phyloP scores from a whole-genome alignment of 148 eudicot genomes.

The Chenopodium suecicum region DNA sequence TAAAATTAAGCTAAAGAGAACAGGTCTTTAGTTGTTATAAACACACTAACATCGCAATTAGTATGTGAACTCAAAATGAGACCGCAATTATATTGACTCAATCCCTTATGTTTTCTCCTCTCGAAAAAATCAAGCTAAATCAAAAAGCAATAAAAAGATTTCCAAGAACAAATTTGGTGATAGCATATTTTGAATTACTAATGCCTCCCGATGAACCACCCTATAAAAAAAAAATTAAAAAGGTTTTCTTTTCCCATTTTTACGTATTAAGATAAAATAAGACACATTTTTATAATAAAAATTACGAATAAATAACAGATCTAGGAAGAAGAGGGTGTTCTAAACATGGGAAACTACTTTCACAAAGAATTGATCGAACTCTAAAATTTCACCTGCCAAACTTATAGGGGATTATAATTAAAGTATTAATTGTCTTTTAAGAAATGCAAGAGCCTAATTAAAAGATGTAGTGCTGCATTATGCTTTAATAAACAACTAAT shows the following conservation, averaged over 20 bases:
- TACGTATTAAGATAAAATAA: too few species aligned
- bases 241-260: too few species aligned
- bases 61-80: too few species aligned
- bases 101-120: too few species aligned
- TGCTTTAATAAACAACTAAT: conserved; percentile 20
- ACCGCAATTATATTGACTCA: too few species aligned
- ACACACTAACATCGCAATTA: too few species aligned
- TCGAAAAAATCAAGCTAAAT: too few species aligned
- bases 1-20: too few species aligned
- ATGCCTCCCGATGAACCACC: neutral
- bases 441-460: conserved; percentile 6
- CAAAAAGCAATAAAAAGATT: too few species aligned
- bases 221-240: too few species aligned
- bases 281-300: neutral
- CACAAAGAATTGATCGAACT: neutral
- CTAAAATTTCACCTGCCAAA: conserved; percentile 3
- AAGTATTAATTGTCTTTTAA: conserved; percentile 5
- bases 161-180: neutral
- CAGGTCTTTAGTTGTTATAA: neutral
- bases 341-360: conserved; percentile 11
- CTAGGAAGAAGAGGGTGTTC: conserved; percentile 12
- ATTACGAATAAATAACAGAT: neutral
- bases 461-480: conserved; percentile 28
- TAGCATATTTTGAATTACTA: neutral
- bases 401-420: neutral